Percentiles rank a stretch among this genome's conserved stretches.
These are phyloP conservation scores for Nannochloropsis gaditana DNA, from an alignment of 108 stramenopile species.

Conservation along the genomic window DNA sequence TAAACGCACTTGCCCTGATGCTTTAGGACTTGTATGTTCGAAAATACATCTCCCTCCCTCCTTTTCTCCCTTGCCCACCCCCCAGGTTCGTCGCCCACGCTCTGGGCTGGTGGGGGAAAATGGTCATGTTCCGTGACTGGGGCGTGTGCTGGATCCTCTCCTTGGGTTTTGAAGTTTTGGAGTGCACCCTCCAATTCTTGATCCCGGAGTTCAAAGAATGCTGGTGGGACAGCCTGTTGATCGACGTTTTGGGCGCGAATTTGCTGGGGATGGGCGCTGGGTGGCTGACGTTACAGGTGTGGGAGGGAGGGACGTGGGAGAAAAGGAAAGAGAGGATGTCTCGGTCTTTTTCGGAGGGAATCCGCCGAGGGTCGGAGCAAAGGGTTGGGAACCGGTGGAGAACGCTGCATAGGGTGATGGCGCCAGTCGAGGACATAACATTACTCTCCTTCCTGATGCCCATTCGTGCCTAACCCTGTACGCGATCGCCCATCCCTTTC, in stretches of 20 bases:
- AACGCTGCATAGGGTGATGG: no score
- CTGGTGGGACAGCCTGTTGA: slow-evolving; percentile 50
- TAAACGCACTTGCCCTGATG: not conserved
- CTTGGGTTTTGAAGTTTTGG: slow-evolving; percentile 47
- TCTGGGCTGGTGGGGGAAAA: slow-evolving; percentile 50
- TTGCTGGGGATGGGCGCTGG: slow-evolving; percentile 41
- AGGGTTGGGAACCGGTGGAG: no score
- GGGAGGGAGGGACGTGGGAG: not conserved
- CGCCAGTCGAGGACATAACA: no score
- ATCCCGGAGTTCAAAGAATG: slow-evolving; percentile 51
- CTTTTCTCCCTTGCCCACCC: not conserved
- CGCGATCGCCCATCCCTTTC: no score
- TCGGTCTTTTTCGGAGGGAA: no score
- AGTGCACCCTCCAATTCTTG: slow-evolving; percentile 47
- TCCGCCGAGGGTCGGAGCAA: no score
- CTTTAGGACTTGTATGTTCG: no score
- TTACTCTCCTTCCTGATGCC: no score
- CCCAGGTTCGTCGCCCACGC: slow-evolving; percentile 31
- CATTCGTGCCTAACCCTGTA: no score
- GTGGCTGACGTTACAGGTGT: not conserved
- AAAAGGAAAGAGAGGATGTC: not conserved
- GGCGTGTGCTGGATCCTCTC: slow-evolving; percentile 44
- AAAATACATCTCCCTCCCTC: not conserved
- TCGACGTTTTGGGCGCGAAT: slow-evolving; percentile 51
- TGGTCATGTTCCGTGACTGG: slow-evolving; percentile 56